These are phyloP conservation scores for Talaromyces pinophilus DNA, from an alignment of 2,329 filamentous ascomycete species.

Conservation along the genomic window DNA sequence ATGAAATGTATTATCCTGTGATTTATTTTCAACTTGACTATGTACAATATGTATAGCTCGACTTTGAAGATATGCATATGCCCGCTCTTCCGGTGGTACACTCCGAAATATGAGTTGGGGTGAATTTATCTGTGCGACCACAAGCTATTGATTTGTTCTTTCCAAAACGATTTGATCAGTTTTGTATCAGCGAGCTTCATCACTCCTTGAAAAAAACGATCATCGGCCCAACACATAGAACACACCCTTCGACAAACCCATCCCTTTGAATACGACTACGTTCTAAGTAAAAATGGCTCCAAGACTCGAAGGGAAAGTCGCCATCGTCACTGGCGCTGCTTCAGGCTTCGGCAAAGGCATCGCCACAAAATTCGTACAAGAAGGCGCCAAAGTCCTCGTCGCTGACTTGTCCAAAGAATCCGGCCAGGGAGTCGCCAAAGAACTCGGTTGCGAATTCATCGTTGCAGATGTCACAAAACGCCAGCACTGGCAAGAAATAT, in stretches of 20 bases:
- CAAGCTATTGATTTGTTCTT: neutral
- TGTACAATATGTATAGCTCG: neutral
- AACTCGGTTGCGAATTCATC: conserved; percentile 29
- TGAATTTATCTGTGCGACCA: neutral
- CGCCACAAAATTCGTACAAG: conserved; percentile 37
- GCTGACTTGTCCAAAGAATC: conserved; percentile 38
- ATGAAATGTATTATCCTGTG: neutral
- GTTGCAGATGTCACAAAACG: conserved; percentile 35
- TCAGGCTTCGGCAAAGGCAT: conserved; percentile 43
- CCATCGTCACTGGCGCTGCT: conserved; percentile 44
- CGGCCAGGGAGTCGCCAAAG: conserved; percentile 30
- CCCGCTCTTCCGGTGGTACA: conserved; percentile 9
- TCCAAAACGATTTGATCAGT: neutral
- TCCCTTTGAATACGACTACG: neutral
- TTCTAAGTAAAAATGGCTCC: conserved; percentile 23
- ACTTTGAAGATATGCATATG: neutral
- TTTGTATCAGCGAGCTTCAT: neutral
- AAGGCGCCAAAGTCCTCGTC: conserved; percentile 41
- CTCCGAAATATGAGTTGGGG: neutral
- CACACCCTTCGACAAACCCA: neutral
- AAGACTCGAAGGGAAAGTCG: conserved; percentile 43
- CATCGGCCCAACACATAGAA: neutral
- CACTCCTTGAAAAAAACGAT: neutral
- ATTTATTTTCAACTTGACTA: neutral
- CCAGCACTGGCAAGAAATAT: conserved; percentile 34